phyloP scores from a whole-genome alignment of 1,139 yeast species.

The Sugiyamaella grinbergsii region DNA sequence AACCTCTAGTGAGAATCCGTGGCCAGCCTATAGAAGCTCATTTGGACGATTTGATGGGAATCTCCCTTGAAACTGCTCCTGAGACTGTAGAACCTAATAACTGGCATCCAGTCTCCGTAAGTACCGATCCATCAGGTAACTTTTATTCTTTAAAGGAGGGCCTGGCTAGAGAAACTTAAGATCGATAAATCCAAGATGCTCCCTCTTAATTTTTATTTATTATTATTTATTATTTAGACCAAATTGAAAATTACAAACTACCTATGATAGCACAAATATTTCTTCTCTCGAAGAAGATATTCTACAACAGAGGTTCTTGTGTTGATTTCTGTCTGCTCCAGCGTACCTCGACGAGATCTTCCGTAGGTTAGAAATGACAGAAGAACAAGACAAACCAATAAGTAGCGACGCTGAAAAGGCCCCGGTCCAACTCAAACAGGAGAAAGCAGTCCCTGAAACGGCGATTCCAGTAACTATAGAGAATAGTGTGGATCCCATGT shows the following conservation, averaged over 20 bases:
- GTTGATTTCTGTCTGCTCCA: neutral
- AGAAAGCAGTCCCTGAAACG: neutral
- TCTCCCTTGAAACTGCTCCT: slow-evolving; percentile 24
- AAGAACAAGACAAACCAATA: neutral
- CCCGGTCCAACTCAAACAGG: neutral
- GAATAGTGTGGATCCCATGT: too few species aligned
- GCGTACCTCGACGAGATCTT: neutral
- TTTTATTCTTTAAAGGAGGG: slow-evolving; percentile 40
- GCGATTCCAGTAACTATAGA: neutral
- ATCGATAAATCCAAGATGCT: neutral
- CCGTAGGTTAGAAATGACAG: too few species aligned
- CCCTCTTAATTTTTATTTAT: neutral
- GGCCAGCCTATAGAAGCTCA: slow-evolving; percentile 29
- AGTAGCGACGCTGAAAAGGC: neutral
- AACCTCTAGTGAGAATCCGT: slow-evolving; percentile 42
- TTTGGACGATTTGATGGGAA: slow-evolving; percentile 25
- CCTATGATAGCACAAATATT: neutral
- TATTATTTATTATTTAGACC: neutral
- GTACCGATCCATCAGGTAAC: slow-evolving; percentile 34
- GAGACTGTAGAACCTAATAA: slow-evolving; percentile 24
- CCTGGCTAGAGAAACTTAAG: slow-evolving; percentile 31
- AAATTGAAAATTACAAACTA: neutral
- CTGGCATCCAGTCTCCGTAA: slow-evolving; percentile 40
- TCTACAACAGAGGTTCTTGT: slow-evolving; percentile 1
- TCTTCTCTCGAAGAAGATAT: neutral